These are phyloP conservation scores for Sinapis alba DNA, from an alignment of 441 rosid species.

Conservation along the genomic window DNA sequence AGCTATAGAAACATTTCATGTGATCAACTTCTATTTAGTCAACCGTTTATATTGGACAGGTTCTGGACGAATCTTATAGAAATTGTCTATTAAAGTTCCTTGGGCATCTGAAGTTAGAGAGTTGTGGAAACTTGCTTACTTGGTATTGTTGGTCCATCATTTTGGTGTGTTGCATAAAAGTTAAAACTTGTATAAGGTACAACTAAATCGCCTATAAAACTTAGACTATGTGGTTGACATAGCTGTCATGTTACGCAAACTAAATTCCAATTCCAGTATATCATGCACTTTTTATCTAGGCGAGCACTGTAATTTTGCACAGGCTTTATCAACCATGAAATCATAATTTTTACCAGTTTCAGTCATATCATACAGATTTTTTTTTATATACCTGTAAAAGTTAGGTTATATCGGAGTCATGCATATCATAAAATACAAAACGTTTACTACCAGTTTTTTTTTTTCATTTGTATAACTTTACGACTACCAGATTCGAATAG, in stretches of 20 bases:
- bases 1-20: background rate
- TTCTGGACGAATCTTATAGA: background rate
- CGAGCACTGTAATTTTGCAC: background rate
- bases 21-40: background rate
- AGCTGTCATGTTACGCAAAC: background rate
- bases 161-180: background rate
- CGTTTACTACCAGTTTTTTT: background rate
- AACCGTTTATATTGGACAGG: background rate
- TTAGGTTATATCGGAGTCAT: background rate
- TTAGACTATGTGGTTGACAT: background rate
- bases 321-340: background rate
- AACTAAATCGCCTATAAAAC: background rate
- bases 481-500: background rate
- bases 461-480: background rate
- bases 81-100: background rate
- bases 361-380: background rate
- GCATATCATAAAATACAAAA: background rate
- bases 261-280: background rate
- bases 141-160: background rate
- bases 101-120: background rate
- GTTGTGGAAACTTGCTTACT: background rate
- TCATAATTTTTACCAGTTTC: background rate
- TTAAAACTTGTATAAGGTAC: background rate
- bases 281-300: background rate
- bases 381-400: background rate